These are phyloP conservation scores for Linanthus parryae DNA, from an alignment of 148 eudicot genomes.

Conservation along the genomic window DNA sequence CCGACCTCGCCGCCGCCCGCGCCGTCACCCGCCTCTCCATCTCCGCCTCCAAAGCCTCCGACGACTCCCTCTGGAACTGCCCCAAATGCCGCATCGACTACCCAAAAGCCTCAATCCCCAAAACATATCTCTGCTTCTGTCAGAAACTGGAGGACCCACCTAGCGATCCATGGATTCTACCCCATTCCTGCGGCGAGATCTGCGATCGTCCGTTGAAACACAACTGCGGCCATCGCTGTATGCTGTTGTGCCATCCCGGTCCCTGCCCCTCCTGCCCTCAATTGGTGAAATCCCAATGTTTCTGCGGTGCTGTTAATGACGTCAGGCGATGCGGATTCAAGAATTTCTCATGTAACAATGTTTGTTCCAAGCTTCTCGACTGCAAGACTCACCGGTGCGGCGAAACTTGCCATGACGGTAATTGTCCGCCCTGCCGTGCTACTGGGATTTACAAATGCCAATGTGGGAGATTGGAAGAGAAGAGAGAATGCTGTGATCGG, in stretches of 20 bases:
- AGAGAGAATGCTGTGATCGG: slow-evolving; percentile 73
- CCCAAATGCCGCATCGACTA: slow-evolving; percentile 89
- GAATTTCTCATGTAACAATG: slow-evolving; percentile 70
- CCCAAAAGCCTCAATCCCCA: slow-evolving; percentile 56
- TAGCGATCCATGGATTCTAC: slow-evolving; percentile 86
- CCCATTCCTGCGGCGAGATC: slow-evolving; percentile 94
- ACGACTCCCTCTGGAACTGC: slow-evolving; percentile 68
- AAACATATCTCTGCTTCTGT: slow-evolving; percentile 66
- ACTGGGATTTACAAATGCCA: slow-evolving; percentile 57
- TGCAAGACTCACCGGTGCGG: slow-evolving; percentile 66
- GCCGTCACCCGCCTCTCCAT: slow-evolving; percentile 67
- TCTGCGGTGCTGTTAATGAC: slow-evolving; percentile 67
- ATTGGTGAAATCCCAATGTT: slow-evolving; percentile 61
- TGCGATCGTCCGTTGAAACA: slow-evolving; percentile 59
- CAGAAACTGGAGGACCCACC: slow-evolving; percentile 64
- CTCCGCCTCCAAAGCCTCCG: slow-evolving; percentile 41
- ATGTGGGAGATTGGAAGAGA: slow-evolving; percentile 70
- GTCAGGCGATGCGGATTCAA: slow-evolving; percentile 87
- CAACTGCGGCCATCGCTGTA: slow-evolving; percentile 75
- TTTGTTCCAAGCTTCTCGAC: slow-evolving; percentile 44
- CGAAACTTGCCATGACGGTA: slow-evolving; percentile 80
- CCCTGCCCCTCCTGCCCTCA: slow-evolving; percentile 96
- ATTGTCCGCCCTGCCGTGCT: slow-evolving; percentile 68
- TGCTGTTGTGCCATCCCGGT: slow-evolving; percentile 89
- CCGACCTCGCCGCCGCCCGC: slow-evolving; percentile 51